Evolutionary conservation across 2,329 filamentous ascomycete genomes (phyloP).

Genomic region (Alternaria angustiovoidea): DNA sequence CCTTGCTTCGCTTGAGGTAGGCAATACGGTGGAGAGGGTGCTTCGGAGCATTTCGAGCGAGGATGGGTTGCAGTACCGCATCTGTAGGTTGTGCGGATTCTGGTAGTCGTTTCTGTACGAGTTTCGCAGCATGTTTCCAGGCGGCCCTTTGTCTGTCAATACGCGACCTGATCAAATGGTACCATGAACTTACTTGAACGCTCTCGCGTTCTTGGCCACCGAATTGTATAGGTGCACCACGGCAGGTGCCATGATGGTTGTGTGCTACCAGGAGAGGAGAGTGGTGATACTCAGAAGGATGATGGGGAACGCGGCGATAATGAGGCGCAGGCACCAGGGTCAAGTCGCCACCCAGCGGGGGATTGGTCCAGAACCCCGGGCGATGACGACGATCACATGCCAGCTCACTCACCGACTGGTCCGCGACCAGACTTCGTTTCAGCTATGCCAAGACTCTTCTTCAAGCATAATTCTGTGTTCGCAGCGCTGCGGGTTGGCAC

Average conservation of each 20-base stretch:
- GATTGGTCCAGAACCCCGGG: constrained; percentile 21
- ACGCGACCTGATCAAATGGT: background rate
- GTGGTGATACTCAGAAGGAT: constrained; percentile 22
- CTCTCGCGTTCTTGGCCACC: constrained; percentile 53
- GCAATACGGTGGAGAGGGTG: constrained; percentile 70
- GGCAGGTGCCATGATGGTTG: constrained; percentile 48
- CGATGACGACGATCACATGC: constrained; percentile 29
- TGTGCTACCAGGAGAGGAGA: constrained; percentile 28
- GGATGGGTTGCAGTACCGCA: constrained; percentile 65
- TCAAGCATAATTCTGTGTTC: background rate
- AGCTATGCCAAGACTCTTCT: background rate
- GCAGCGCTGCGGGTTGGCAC: background rate
- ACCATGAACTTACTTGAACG: constrained; percentile 48
- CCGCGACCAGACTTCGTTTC: background rate
- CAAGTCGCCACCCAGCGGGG: constrained; percentile 22
- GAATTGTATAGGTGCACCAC: constrained; percentile 50
- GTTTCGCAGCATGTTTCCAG: constrained; percentile 57
- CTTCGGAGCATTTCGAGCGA: constrained; percentile 63
- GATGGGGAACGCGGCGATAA: constrained; percentile 31
- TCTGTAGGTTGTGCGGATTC: constrained; percentile 54
- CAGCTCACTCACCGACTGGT: constrained; percentile 11
- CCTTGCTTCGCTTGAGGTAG: constrained; percentile 69
- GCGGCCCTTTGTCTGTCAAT: constrained; percentile 52
- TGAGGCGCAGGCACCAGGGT: constrained; percentile 29
- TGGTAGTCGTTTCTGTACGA: constrained; percentile 56